Percentiles rank a stretch among this genome's conserved stretches.
Conservation (phyloP, 106 monocot genomes). For the Iris macrosiphon region DNA sequence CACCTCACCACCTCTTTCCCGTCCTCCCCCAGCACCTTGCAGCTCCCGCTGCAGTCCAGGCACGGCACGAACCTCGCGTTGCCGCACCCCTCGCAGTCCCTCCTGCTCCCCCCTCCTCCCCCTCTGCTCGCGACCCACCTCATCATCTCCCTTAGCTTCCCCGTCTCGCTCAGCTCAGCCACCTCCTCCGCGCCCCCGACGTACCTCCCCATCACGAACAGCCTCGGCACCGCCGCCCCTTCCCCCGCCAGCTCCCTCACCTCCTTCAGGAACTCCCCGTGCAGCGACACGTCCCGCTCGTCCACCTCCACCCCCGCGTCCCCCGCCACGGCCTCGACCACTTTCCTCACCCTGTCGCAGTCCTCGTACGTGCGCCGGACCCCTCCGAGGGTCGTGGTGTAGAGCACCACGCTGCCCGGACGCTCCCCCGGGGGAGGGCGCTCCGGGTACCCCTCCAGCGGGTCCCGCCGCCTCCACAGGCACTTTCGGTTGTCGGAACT, state of each 20-base stretch:
- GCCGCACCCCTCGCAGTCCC: slow-evolving; percentile 70
- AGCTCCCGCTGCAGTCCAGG: slow-evolving; percentile 70
- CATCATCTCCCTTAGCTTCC: slow-evolving; percentile 72
- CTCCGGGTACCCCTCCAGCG: slow-evolving; percentile 60
- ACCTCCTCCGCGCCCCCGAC: slow-evolving; percentile 75
- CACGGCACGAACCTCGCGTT: slow-evolving; percentile 87
- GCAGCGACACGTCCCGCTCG: slow-evolving; percentile 90
- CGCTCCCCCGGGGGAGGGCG: slow-evolving; percentile 50
- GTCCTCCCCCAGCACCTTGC: slow-evolving; percentile 64
- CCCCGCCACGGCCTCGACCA: slow-evolving; percentile 42
- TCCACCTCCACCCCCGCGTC: slow-evolving; percentile 42
- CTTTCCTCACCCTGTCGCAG: slow-evolving; percentile 58
- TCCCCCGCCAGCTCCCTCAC: slow-evolving; percentile 62
- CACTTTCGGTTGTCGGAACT: background rate
- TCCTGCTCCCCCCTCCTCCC: slow-evolving; percentile 31
- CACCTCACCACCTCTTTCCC: slow-evolving; percentile 48
- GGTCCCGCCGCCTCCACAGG: slow-evolving; percentile 42
- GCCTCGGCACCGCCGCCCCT: slow-evolving; percentile 56
- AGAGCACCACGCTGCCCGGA: slow-evolving; percentile 67
- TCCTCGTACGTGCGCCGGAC: slow-evolving; percentile 89
- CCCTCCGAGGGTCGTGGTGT: slow-evolving; percentile 79
- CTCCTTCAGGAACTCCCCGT: slow-evolving; percentile 78
- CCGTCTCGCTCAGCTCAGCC: slow-evolving; percentile 56
- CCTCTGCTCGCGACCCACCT: slow-evolving; percentile 32
- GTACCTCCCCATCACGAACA: slow-evolving; percentile 78